Evolutionary conservation across 176 grass and related monocot genomes (phyloP).

Genomic region (Triticum monococcum): DNA sequence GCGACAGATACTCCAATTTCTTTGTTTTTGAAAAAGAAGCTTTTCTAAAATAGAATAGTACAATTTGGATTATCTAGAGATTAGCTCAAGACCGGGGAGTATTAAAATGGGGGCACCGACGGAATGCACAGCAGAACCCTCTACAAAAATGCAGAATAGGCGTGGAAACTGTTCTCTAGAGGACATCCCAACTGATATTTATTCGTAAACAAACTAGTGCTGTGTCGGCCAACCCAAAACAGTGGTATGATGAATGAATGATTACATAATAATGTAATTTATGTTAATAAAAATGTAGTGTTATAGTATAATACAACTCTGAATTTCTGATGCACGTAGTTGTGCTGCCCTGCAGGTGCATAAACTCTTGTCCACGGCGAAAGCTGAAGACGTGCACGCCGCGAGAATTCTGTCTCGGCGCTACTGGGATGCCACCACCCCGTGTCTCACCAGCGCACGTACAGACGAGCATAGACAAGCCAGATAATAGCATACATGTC

Average conservation of each 20-base stretch:
- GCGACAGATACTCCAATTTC: too few species aligned
- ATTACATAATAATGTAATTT: neutral
- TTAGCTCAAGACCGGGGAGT: neutral
- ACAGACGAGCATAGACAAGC: neutral
- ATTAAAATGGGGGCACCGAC: constrained; percentile 11
- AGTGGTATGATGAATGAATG: neutral
- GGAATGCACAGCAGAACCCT: neutral
- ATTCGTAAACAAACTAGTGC: neutral
- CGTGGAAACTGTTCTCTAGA: neutral
- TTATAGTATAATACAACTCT: neutral
- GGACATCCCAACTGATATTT: neutral
- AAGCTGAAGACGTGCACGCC: constrained; percentile 3
- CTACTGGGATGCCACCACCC: neutral
- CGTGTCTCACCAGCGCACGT: neutral
- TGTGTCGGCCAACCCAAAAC: neutral
- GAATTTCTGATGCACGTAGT: neutral
- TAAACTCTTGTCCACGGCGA: neutral
- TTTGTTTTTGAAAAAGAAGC: too few species aligned
- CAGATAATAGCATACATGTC: neutral
- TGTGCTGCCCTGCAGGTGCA: neutral
- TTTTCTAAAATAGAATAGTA: neutral
- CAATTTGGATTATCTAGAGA: neutral
- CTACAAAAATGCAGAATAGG: neutral
- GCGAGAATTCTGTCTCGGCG: neutral
- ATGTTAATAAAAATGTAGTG: too few species aligned